Conservation (phyloP, 257 asterid genomes). For the Thymus mandschuricus region DNA sequence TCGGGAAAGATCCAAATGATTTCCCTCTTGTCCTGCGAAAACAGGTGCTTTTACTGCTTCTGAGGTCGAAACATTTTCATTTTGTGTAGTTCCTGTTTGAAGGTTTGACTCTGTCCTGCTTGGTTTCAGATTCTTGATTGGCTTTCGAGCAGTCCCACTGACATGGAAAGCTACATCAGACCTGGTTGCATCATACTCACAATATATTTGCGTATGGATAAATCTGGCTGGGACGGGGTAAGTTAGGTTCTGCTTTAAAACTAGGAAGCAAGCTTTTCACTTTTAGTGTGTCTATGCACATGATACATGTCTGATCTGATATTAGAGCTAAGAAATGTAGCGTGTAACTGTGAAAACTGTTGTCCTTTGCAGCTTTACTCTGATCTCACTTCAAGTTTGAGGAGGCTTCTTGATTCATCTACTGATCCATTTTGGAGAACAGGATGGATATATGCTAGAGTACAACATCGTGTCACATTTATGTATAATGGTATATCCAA, state of each 20-base stretch:
- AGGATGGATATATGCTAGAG: conserved; percentile 88
- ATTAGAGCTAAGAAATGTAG: conserved; percentile 13
- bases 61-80: conserved; percentile 10
- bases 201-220: conserved; percentile 77
- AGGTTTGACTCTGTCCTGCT: conserved; percentile 23
- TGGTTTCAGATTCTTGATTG: conserved; percentile 88
- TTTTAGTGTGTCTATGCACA: neutral
- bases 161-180: conserved; percentile 89
- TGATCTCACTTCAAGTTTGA: conserved; percentile 69
- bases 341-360: conserved; percentile 18
- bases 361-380: conserved; percentile 62
- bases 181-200: conserved; percentile 94
- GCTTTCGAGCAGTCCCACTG: conserved; percentile 91
- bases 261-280: conserved; percentile 10
- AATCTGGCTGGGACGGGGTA: conserved; percentile 83
- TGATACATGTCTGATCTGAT: conserved; percentile 2
- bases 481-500: conserved; percentile 64
- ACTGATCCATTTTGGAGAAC: conserved; percentile 78
- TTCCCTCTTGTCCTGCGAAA: conserved; percentile 68
- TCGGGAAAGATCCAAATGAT: conserved; percentile 83
- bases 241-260: conserved; percentile 20
- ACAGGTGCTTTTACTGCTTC: conserved; percentile 58
- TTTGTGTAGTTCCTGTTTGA: conserved; percentile 24
- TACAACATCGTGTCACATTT: conserved; percentile 66
- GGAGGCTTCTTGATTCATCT: conserved; percentile 73